Base-by-base conservation (phyloP, 2,329 filamentous ascomycete genomes). In the Trichoderma semiorbis region DNA sequence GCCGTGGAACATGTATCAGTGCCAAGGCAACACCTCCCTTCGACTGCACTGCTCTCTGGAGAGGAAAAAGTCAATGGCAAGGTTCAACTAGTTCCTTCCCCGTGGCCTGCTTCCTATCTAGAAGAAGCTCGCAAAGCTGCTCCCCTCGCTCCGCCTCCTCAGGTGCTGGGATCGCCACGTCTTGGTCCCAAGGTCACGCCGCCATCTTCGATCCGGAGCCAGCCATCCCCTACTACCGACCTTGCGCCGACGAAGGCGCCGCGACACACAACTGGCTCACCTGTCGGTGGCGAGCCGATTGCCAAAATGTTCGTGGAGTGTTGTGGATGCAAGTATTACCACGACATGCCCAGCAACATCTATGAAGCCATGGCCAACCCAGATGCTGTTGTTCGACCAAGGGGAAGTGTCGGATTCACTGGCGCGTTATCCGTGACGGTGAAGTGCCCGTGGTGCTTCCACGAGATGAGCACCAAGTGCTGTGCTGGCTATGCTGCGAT, bases 371-470 rank as follows among this genome's bases (percentile, higher is more conserved):
- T 91, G 88, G 86, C 86, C 6, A 86, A 86, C 74, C 88, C 88
- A 0, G 85, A 89, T 61, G 84, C 84, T 5, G 80, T 89, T 14
- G 83, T 90, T 14, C 84, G 85, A 21, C 62, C 76, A 68, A 85
- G 87, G 63, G 83, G 83, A 69, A 79, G 81, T 34, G 79, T 85
- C 7, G 87, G 87, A 0, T 87, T 89, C 57, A 84, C 84, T 55
- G 88, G 88, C 1, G 82, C 86, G 7, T 84, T 90, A 58, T 88
- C 85, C 10, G 90, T 89, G 74, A 88, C 86, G 77, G 88, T 92
- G 30, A 88, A 87, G 74, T 93, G 91, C 78, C 90, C 90, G 10
- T 93, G 91, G 91, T 93, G 91, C 78, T 84, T 84, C 57, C 91
- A 93, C 81, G 86, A 87, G 64, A 93, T 93, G 91, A 90, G 85